Evolutionary conservation across 257 asterid genomes (phyloP).

Genomic region (Ligustrum vulgare): DNA sequence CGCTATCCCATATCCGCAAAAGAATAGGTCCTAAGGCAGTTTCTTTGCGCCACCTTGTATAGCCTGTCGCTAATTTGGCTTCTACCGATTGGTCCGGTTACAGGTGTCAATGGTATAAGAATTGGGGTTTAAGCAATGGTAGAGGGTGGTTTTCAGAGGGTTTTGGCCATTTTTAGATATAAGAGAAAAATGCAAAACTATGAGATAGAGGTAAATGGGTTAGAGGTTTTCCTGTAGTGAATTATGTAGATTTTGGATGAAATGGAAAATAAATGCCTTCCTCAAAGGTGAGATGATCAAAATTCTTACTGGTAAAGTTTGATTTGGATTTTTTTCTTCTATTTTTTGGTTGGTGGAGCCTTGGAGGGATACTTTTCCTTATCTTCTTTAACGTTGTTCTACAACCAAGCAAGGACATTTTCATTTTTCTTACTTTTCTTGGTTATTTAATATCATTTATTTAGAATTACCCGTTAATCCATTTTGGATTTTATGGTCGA

Average conservation of each 20-base stretch:
- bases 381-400: not conserved
- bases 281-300: conserved; percentile 47
- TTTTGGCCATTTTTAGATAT: conserved; percentile 40
- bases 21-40: conserved; percentile 86
- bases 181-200: not conserved
- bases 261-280: conserved; percentile 23
- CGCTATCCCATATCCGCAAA: conserved; percentile 38
- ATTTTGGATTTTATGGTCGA: conserved; percentile 33
- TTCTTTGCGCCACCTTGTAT: conserved; percentile 48
- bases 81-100: conserved; percentile 55
- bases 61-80: conserved; percentile 42
- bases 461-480: conserved; percentile 13
- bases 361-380: not conserved
- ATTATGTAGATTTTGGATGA: conserved; percentile 34
- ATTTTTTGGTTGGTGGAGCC: not conserved
- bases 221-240: conserved; percentile 22
- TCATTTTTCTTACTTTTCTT: not conserved
- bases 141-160: conserved; percentile 74
- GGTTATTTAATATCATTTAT: not conserved
- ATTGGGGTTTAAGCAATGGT: conserved; percentile 77
- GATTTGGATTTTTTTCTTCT: not conserved
- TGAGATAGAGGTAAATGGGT: conserved; percentile 8
- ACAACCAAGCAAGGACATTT: not conserved
- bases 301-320: conserved; percentile 22
- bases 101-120: conserved; percentile 77